Percentiles rank a stretch among this genome's conserved stretches.
Conservation (phyloP, 345 rosid genomes). For the Aegle marmelos region DNA sequence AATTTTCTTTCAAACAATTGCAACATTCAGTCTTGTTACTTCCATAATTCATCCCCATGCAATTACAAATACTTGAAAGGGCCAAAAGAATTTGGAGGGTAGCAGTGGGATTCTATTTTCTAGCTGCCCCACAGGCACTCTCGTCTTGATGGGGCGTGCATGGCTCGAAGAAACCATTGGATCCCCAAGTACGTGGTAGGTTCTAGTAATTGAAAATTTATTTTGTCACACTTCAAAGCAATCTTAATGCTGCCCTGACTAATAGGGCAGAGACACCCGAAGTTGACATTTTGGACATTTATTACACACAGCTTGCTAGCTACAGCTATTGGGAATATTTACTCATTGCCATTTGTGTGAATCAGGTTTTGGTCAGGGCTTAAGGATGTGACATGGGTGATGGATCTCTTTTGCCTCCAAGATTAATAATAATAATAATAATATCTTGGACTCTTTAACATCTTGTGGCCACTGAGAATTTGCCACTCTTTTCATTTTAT, state of each 20-base stretch:
- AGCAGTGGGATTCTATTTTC: background rate
- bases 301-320: background rate
- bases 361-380: background rate
- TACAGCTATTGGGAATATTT: background rate
- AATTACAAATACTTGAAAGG: background rate
- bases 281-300: background rate
- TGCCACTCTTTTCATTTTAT: background rate
- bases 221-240: background rate
- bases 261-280: background rate
- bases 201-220: background rate
- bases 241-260: background rate
- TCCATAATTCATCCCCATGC: background rate
- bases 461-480: background rate
- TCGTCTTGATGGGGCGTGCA: background rate
- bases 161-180: constrained; percentile 9
- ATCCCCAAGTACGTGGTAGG: constrained; percentile 10
- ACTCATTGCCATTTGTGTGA: background rate
- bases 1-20: no score
- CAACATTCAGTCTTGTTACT: no score
- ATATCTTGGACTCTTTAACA: background rate
- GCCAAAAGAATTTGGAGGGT: background rate
- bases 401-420: background rate
- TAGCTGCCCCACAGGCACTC: constrained; percentile 11
- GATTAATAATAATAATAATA: no score
- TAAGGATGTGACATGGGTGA: background rate